Conservation (phyloP, 169 alveolate species). For the Cystoisospora suis region DNA sequence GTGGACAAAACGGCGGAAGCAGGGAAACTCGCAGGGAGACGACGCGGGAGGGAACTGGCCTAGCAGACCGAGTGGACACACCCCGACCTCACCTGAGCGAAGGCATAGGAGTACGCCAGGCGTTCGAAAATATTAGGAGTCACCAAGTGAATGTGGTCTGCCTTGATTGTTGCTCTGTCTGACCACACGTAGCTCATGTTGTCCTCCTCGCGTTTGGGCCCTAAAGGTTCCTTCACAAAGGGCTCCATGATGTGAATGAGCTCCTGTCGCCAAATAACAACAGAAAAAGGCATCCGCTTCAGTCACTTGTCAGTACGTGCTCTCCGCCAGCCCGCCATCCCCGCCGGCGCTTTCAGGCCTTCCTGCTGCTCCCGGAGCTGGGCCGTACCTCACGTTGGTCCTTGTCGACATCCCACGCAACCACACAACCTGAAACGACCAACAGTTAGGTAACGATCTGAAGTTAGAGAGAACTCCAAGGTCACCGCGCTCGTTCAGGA, state of each 20-base stretch:
- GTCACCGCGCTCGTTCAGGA: too few species aligned
- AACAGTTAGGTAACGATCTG: too few species aligned
- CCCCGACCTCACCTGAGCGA: constrained; percentile 74
- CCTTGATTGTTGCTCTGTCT: constrained; percentile 75
- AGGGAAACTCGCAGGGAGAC: too few species aligned
- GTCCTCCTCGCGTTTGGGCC: constrained; percentile 65
- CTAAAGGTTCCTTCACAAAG: constrained; percentile 37
- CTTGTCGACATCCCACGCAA: constrained; percentile 74
- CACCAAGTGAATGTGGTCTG: constrained; percentile 78
- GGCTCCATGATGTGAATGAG: constrained; percentile 11
- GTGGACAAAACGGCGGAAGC: neutral
- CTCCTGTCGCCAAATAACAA: neutral
- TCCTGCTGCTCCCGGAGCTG: too few species aligned
- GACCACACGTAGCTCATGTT: constrained; percentile 74
- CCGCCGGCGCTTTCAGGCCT: too few species aligned
- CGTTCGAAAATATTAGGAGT: constrained; percentile 75
- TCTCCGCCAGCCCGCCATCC: too few species aligned
- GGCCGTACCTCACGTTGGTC: constrained; percentile 71
- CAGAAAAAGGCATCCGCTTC: neutral
- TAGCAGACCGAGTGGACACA: too few species aligned
- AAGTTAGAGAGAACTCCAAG: too few species aligned
- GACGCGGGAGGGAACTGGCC: too few species aligned
- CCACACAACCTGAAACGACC: constrained; percentile 68
- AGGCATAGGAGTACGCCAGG: constrained; percentile 82
- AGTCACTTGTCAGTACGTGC: too few species aligned